phyloP scores from a whole-genome alignment of 768 basidiomycete genomes.

The Pisolithus orientalis region DNA sequence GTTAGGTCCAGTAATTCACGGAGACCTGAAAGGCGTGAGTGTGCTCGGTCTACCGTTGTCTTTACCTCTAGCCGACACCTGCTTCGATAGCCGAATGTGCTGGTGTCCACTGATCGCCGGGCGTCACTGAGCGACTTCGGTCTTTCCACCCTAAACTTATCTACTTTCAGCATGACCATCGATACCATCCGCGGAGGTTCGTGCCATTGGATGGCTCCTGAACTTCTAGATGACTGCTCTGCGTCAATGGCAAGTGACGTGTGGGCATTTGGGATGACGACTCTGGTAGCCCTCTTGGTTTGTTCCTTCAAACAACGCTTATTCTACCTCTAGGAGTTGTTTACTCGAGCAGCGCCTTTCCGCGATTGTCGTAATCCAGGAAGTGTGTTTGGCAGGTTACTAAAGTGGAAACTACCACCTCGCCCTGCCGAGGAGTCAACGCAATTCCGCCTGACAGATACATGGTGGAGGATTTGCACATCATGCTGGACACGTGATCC shows the following conservation, averaged over 20 bases:
- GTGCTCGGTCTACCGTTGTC: background rate
- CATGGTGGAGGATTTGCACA: background rate
- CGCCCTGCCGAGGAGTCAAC: background rate
- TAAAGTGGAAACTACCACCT: background rate
- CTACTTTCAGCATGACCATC: background rate
- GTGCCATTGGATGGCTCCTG: too few relatives aligned
- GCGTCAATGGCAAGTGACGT: too few relatives aligned
- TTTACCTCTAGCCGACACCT: background rate
- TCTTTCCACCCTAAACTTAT: background rate
- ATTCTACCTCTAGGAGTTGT: background rate
- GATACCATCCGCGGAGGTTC: background rate
- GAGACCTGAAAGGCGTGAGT: too few relatives aligned
- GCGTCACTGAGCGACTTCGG: background rate
- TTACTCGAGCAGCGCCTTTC: background rate
- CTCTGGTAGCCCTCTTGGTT: background rate
- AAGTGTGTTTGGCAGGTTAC: background rate
- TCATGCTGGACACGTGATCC: background rate
- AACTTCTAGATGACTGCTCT: too few relatives aligned
- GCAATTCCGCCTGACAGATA: background rate
- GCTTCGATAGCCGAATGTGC: background rate
- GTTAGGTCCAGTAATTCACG: too few relatives aligned
- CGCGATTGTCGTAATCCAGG: background rate
- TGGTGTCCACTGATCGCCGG: background rate
- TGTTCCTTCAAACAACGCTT: background rate
- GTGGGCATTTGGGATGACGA: background rate